A percentile compares a stretch with the other conserved stretches of the same genome.
phyloP scores from a whole-genome alignment of 257 asterid species.

The Rhazya stricta region DNA sequence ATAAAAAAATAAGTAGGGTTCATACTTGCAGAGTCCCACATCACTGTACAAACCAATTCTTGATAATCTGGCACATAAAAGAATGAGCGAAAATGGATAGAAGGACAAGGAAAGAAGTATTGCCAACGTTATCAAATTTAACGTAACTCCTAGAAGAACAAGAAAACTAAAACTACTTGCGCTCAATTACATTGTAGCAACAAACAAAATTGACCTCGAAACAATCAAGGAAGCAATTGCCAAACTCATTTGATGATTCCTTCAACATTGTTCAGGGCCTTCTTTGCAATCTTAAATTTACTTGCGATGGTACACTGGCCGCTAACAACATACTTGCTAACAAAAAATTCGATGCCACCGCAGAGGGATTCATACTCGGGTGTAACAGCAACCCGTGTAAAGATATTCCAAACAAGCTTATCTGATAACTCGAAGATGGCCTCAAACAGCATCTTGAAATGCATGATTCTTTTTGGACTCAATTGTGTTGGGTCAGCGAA shows the following conservation, averaged over 20 bases:
- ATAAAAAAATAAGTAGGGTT: neutral
- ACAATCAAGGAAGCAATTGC: neutral
- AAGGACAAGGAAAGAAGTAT: neutral
- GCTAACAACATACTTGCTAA: constrained; percentile 50
- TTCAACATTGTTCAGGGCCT: constrained; percentile 65
- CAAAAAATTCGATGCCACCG: constrained; percentile 64
- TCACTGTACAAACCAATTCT: neutral
- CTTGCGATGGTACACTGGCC: constrained; percentile 29
- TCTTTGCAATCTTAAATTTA: constrained; percentile 65
- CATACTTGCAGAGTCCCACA: neutral
- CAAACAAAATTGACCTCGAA: neutral
- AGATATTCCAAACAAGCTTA: constrained; percentile 67
- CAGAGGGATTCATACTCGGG: constrained; percentile 72
- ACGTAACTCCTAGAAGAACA: neutral
- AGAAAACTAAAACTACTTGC: neutral
- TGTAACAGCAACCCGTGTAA: constrained; percentile 67
- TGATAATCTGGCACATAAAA: neutral
- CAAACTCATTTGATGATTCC: constrained; percentile 50
- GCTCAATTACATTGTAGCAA: neutral
- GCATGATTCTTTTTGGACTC: constrained; percentile 75
- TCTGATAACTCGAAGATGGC: constrained; percentile 62
- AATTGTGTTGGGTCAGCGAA: constrained; percentile 42
- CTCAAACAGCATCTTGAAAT: constrained; percentile 79
- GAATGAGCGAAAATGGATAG: neutral
- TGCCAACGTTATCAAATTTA: neutral